These are phyloP conservation scores for Chaetomium tenue DNA, from an alignment of 495 filamentous ascomycete genomes.

Conservation along the genomic window DNA sequence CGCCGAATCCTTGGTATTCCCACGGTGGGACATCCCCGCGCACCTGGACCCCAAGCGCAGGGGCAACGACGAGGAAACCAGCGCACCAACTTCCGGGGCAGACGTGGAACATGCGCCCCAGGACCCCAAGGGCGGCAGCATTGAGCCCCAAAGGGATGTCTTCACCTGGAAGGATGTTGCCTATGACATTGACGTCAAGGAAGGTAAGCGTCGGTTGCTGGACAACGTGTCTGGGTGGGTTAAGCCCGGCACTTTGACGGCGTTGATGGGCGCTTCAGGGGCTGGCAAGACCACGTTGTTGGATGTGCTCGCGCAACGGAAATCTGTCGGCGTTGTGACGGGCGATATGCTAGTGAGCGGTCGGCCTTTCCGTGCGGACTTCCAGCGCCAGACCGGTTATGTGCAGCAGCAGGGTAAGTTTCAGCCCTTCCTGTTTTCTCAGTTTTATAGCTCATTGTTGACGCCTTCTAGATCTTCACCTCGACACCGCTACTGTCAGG, in stretches of 20 bases:
- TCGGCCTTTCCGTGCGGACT: slow-evolving; percentile 61
- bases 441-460: not conserved
- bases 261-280: slow-evolving; percentile 79
- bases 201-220: slow-evolving; percentile 59
- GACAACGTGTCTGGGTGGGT: slow-evolving; percentile 72
- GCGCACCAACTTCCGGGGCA: not conserved
- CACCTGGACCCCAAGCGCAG: slow-evolving; percentile 22
- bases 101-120: slow-evolving; percentile 11
- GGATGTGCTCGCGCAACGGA: slow-evolving; percentile 68
- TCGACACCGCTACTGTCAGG: slow-evolving; percentile 74
- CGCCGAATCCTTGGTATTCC: slow-evolving; percentile 37
- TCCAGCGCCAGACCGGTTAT: slow-evolving; percentile 83
- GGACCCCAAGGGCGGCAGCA: slow-evolving; percentile 37
- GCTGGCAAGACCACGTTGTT: slow-evolving; percentile 72
- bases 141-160: slow-evolving; percentile 51
- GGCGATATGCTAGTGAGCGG: slow-evolving; percentile 78
- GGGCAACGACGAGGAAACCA: slow-evolving; percentile 41
- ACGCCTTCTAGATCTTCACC: slow-evolving; percentile 62
- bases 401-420: slow-evolving; percentile 82
- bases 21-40: slow-evolving; percentile 29
- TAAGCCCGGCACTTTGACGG: slow-evolving; percentile 75
- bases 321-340: slow-evolving; percentile 64
- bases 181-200: slow-evolving; percentile 63
- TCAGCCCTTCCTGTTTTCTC: not conserved
- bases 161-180: slow-evolving; percentile 63